A percentile compares a stretch with the other conserved stretches of the same genome.
Evolutionary conservation across 176 grass and related monocot species (phyloP).

Genomic region (Dactylis glomerata): DNA sequence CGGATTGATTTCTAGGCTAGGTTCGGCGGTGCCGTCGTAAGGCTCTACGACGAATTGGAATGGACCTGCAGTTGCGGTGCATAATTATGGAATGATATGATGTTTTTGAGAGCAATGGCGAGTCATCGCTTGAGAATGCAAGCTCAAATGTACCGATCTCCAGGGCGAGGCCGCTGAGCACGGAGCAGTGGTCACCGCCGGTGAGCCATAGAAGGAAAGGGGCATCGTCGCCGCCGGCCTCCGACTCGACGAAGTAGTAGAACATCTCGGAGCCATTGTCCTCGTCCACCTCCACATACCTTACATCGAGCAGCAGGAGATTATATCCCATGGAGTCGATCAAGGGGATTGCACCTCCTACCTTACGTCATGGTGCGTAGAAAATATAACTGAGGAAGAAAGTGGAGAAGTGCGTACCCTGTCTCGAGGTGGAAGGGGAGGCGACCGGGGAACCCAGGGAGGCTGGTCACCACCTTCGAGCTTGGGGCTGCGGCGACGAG

Average conservation of each 20-base stretch:
- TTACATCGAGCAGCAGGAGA: neutral
- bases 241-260: constrained; percentile 65
- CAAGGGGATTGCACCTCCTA: neutral
- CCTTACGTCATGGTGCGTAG: neutral
- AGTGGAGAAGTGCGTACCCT: constrained; percentile 11
- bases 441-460: constrained; percentile 50
- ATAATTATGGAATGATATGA: neutral
- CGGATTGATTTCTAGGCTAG: constrained; percentile 38
- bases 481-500: neutral
- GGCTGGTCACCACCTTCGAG: constrained; percentile 35
- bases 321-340: neutral
- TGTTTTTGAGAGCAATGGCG: neutral
- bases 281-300: constrained; percentile 62
- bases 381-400: neutral
- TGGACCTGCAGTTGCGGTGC: neutral
- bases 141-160: constrained; percentile 38
- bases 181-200: constrained; percentile 57
- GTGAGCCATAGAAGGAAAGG: constrained; percentile 71
- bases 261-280: constrained; percentile 53
- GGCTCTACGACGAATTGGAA: constrained; percentile 39
- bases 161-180: constrained; percentile 45
- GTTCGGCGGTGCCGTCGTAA: constrained; percentile 42
- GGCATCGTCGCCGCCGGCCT: neutral
- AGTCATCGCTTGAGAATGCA: neutral
- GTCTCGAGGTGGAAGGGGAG: constrained; percentile 63